A percentile compares a stretch with the other conserved stretches of the same genome.
These are phyloP conservation scores for Dianthus caryophyllus DNA, from an alignment of 148 eudicot species.

Conservation along the genomic window DNA sequence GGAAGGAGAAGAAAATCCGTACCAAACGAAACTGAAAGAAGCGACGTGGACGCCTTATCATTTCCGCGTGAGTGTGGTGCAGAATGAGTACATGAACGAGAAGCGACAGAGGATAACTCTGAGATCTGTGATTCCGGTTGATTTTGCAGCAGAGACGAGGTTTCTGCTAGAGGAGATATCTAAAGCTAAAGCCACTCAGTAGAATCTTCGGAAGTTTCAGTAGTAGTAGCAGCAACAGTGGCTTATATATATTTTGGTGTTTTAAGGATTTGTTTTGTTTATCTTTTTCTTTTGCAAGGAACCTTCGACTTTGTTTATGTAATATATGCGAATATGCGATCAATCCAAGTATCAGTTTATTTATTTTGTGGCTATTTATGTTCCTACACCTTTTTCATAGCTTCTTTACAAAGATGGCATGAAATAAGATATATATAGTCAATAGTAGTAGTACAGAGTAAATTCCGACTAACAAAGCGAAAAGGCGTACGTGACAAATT, in stretches of 20 bases:
- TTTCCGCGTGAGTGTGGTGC: conserved; percentile 66
- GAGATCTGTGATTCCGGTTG: conserved; percentile 60
- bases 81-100: conserved; percentile 71
- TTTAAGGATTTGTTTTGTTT: not conserved
- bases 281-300: not conserved
- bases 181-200: conserved; percentile 53
- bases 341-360: not conserved
- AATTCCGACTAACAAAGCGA: no score
- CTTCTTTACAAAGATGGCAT: no score
- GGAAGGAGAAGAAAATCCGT: conserved; percentile 42
- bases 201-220: not conserved
- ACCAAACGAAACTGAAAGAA: conserved; percentile 57
- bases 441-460: no score
- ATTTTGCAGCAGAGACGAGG: conserved; percentile 77
- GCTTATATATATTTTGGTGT: not conserved
- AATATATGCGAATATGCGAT: conserved; percentile 10
- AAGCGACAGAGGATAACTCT: conserved; percentile 81
- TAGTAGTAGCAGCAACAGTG: not conserved
- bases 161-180: conserved; percentile 64
- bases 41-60: conserved; percentile 71
- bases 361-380: not conserved
- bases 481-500: no score
- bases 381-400: no score
- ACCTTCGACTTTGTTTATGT: conserved; percentile 10
- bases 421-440: no score